These are phyloP conservation scores for Talaromyces thailandensis DNA, from an alignment of 495 filamentous ascomycete genomes.

Conservation along the genomic window DNA sequence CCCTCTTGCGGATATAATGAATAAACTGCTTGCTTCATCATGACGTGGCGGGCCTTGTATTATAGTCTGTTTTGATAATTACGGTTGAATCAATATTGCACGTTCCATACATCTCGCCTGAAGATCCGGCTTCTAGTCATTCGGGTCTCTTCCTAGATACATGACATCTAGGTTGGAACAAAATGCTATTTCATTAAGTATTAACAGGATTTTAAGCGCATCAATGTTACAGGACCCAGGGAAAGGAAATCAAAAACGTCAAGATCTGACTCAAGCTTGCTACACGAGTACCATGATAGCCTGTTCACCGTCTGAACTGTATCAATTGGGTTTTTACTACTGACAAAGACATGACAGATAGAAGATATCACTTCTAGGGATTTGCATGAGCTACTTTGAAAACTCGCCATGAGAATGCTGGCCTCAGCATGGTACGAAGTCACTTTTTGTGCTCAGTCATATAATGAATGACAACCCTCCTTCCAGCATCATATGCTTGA, in stretches of 20 bases:
- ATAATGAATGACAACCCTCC: not conserved
- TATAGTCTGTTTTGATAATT: not conserved
- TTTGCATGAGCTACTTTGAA: not conserved
- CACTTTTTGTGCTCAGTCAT: not conserved
- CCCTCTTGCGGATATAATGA: not conserved
- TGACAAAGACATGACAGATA: not conserved
- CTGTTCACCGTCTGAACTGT: not conserved
- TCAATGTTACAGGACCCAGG: no score
- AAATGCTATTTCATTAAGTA: no score
- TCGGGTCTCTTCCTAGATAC: not conserved
- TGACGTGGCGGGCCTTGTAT: not conserved
- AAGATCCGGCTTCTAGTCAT: not conserved
- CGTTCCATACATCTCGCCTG: not conserved
- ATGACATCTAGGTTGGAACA: no score
- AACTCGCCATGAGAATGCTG: not conserved
- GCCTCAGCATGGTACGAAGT: not conserved
- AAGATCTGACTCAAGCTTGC: not conserved
- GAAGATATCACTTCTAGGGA: not conserved
- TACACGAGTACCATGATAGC: not conserved
- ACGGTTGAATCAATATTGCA: not conserved
- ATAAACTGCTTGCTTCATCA: not conserved
- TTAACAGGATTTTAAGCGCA: no score
- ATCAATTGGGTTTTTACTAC: not conserved
- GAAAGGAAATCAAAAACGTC: not conserved
- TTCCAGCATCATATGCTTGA: not conserved